A percentile compares a stretch with the other conserved stretches of the same genome.
phyloP scores from a whole-genome alignment of 257 asterid species.

The Plantago major region DNA sequence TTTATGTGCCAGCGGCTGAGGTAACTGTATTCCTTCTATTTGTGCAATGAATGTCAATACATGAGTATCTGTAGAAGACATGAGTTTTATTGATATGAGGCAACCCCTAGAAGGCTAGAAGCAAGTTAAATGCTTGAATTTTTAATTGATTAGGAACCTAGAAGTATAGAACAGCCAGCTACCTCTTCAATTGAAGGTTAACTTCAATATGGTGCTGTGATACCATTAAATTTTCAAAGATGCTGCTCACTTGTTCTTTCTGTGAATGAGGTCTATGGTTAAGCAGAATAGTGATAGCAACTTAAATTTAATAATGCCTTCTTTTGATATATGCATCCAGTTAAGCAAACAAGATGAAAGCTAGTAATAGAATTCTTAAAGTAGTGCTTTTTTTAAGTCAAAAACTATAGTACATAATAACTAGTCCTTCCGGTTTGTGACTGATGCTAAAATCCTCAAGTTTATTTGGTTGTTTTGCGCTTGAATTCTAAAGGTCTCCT shows the following conservation, averaged over 20 bases:
- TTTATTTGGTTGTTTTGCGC: no score
- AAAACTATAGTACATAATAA: no score
- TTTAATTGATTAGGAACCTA: neutral
- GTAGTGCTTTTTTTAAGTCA: no score
- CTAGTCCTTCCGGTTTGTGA: no score
- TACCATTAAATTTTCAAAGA: constrained; percentile 48
- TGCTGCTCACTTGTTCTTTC: constrained; percentile 81
- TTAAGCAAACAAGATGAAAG: no score
- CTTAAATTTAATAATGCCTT: no score
- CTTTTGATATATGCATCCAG: no score
- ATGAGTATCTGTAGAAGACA: constrained; percentile 43
- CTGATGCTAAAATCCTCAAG: no score
- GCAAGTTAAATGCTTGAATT: constrained; percentile 2
- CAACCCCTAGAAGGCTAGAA: constrained; percentile 5
- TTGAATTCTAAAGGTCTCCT: neutral
- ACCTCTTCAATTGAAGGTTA: constrained; percentile 73
- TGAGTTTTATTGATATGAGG: constrained; percentile 11
- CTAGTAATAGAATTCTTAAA: no score
- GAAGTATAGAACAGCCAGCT: constrained; percentile 12
- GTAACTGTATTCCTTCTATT: constrained; percentile 51
- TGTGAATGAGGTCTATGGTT: constrained; percentile 23
- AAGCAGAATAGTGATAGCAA: constrained; percentile 12
- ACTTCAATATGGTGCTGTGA: constrained; percentile 65
- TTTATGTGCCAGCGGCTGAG: constrained; percentile 45
- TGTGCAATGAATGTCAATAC: constrained; percentile 68